Evolutionary conservation across 179 eudicot genomes (phyloP).

Genomic region (Nepenthes alata): DNA sequence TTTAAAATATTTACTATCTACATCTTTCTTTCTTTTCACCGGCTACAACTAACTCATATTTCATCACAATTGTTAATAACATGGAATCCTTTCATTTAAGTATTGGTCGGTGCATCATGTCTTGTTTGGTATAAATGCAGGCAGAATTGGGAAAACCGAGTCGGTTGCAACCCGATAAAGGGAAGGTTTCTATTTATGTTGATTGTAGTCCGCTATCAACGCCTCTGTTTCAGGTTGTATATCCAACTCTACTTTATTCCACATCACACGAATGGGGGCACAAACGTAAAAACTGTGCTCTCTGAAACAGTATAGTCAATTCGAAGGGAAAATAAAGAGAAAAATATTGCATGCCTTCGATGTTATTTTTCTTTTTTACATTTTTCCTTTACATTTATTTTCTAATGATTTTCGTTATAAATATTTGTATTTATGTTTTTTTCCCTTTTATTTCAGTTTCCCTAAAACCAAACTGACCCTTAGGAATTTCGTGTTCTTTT

Average conservation of each 20-base stretch:
- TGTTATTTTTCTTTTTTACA: too few species aligned
- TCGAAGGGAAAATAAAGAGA: too few species aligned
- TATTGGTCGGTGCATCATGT: neutral
- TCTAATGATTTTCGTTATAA: too few species aligned
- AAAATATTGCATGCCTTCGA: too few species aligned
- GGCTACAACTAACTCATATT: too few species aligned
- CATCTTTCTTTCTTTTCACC: too few species aligned
- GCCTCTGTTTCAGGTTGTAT: conserved; percentile 64
- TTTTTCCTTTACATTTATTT: too few species aligned
- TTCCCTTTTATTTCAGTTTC: neutral
- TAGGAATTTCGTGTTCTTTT: neutral
- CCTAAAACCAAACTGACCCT: neutral
- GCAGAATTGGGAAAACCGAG: conserved; percentile 86
- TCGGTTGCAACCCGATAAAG: conserved; percentile 63
- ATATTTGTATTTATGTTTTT: neutral
- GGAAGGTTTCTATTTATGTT: conserved; percentile 64
- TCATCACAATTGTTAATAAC: neutral
- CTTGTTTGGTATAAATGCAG: conserved; percentile 26
- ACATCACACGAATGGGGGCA: too few species aligned
- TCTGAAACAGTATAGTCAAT: too few species aligned
- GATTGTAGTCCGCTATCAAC: conserved; percentile 89
- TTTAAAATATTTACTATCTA: too few species aligned
- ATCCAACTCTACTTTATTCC: neutral
- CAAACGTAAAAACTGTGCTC: too few species aligned
- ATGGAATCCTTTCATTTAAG: neutral